Percentiles rank a stretch among this genome's conserved stretches.
These are phyloP conservation scores for Tricholoma terreum DNA, from an alignment of 768 basidiomycete genomes.

Conservation along the genomic window DNA sequence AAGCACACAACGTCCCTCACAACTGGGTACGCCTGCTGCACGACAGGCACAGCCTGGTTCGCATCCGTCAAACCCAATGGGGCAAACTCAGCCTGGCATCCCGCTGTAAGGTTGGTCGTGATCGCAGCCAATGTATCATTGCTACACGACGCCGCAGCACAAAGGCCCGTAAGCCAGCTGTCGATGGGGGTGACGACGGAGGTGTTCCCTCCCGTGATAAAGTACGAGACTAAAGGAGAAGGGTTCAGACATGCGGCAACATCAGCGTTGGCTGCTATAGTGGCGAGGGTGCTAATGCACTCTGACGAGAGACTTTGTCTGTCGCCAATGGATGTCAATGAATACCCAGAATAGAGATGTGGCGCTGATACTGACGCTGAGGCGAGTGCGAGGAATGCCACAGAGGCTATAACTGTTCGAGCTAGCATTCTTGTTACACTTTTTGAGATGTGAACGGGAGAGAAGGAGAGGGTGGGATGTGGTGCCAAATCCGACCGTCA, in stretches of 20 bases:
- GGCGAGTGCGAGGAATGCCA: slow-evolving; percentile 11
- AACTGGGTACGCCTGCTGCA: slow-evolving; percentile 56
- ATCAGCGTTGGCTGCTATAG: slow-evolving; percentile 42
- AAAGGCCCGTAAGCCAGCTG: slow-evolving; percentile 59
- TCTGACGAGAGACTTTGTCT: slow-evolving; percentile 35
- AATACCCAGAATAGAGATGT: background rate
- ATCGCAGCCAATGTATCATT: slow-evolving; percentile 57
- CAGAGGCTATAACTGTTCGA: background rate
- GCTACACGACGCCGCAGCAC: slow-evolving; percentile 49
- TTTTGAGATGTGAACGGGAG: no score
- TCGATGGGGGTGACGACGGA: slow-evolving; percentile 49
- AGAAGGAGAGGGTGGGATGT: no score
- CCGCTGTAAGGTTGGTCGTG: slow-evolving; percentile 48
- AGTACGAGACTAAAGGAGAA: slow-evolving; percentile 39
- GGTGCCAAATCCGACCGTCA: no score
- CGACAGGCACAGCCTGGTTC: slow-evolving; percentile 18
- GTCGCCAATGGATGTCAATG: background rate
- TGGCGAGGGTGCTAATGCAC: slow-evolving; percentile 47
- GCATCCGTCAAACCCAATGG: slow-evolving; percentile 23
- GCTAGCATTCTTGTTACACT: no score
- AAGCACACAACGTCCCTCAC: slow-evolving; percentile 57
- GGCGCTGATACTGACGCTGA: slow-evolving; percentile 2
- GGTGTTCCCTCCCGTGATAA: slow-evolving; percentile 27
- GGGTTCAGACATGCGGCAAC: slow-evolving; percentile 50
- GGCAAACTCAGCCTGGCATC: slow-evolving; percentile 41